Evolutionary conservation across 1,139 yeast species (phyloP).

Genomic region (Hansenula lynferdii): DNA sequence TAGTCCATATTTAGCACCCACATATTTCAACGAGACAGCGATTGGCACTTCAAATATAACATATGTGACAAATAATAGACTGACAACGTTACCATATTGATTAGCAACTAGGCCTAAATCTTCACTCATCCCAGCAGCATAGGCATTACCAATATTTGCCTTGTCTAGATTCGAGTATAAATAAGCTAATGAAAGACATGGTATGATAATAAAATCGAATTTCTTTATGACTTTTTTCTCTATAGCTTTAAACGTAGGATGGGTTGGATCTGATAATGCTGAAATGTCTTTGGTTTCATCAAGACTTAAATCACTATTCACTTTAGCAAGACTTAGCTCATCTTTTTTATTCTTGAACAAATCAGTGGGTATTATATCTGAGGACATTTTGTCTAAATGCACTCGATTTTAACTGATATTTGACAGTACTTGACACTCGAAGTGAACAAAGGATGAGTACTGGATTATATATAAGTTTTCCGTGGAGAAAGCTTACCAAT

Average conservation of each 20-base stretch:
- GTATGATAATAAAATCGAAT: constrained; percentile 47
- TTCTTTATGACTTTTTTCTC: constrained; percentile 40
- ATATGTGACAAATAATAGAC: constrained; percentile 53
- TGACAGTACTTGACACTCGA: too few species aligned
- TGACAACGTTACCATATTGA: constrained; percentile 48
- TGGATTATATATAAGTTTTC: too few species aligned
- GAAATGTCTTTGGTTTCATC: too few species aligned
- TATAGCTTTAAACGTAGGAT: constrained; percentile 18
- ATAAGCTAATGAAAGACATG: constrained; percentile 48
- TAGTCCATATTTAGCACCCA: constrained; percentile 26
- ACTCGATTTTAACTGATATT: too few species aligned
- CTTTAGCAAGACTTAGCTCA: too few species aligned
- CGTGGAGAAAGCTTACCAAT: too few species aligned
- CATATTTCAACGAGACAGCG: constrained; percentile 32
- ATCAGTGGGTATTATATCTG: too few species aligned
- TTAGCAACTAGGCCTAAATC: constrained; percentile 43
- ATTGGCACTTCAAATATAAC: constrained; percentile 51
- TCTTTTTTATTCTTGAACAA: too few species aligned
- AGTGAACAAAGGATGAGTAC: too few species aligned
- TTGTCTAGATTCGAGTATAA: constrained; percentile 54
- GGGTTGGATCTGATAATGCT: not conserved
- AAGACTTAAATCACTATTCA: too few species aligned
- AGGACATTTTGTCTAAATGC: too few species aligned
- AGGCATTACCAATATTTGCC: constrained; percentile 56
- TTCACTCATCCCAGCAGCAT: constrained; percentile 49